A percentile compares a stretch with the other conserved stretches of the same genome.
Conservation (phyloP, 768 basidiomycete species). For the Agaricus subrufescens region DNA sequence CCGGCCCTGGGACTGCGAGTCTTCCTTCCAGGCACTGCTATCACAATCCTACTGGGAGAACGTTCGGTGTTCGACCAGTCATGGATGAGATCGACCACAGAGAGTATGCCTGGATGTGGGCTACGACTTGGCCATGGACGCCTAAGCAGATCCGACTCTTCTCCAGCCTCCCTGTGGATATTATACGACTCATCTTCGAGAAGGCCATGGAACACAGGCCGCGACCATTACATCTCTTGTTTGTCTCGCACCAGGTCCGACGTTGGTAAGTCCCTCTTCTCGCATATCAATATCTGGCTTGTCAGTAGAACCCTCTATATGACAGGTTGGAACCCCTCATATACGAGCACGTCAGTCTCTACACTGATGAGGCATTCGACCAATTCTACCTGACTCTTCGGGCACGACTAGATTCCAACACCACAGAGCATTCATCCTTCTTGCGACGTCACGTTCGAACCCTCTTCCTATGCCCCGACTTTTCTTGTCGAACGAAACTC, state of each 20-base stretch:
- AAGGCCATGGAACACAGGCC: conserved; percentile 4
- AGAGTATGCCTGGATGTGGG: not conserved
- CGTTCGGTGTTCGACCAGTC: too few species aligned
- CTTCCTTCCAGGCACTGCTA: too few species aligned
- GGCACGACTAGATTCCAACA: not conserved
- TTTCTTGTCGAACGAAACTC: not conserved
- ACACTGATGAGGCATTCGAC: not conserved
- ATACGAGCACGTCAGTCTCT: not conserved
- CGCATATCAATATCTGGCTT: not conserved
- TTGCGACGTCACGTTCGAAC: conserved; percentile 4
- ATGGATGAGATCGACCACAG: too few species aligned
- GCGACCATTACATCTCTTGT: not conserved
- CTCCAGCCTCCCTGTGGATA: not conserved
- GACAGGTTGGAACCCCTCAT: conserved; percentile 6
- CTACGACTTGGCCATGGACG: not conserved
- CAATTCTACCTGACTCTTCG: conserved; percentile 4
- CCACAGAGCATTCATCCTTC: not conserved
- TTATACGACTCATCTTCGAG: conserved; percentile 6
- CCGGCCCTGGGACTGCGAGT: too few species aligned
- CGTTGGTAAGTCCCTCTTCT: not conserved
- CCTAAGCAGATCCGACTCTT: not conserved
- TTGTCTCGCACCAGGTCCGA: not conserved
- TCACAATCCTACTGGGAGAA: too few species aligned
- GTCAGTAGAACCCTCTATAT: not conserved
- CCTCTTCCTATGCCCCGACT: not conserved